phyloP scores from a whole-genome alignment of 2,329 filamentous ascomycete genomes.

The Curvularia verruculosa region DNA sequence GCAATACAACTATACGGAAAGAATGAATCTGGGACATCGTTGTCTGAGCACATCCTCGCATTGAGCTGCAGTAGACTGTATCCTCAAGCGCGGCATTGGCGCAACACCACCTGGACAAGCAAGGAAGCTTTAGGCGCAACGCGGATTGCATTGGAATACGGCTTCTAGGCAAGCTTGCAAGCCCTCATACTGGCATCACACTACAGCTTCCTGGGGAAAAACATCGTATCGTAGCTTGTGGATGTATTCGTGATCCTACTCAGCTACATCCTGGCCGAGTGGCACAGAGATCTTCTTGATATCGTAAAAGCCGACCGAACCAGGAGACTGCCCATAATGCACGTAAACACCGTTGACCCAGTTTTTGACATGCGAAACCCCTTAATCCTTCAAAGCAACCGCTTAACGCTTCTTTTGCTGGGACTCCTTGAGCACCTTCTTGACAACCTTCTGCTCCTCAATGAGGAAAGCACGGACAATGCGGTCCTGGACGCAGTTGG shows the following conservation, averaged over 20 bases:
- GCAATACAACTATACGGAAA: not conserved
- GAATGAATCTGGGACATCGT: not conserved
- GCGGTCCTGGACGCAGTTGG: constrained; percentile 97
- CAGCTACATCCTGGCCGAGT: constrained; percentile 42
- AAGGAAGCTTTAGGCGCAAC: not conserved
- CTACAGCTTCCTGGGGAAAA: constrained; percentile 6
- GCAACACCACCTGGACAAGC: not conserved
- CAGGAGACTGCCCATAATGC: constrained; percentile 50
- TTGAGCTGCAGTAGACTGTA: not conserved
- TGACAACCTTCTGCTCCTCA: constrained; percentile 99
- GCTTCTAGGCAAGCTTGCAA: constrained; percentile 1
- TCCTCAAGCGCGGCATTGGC: not conserved
- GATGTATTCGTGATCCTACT: constrained; percentile 46
- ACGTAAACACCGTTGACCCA: constrained; percentile 51
- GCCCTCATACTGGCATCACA: constrained; percentile 5
- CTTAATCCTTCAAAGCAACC: constrained; percentile 31
- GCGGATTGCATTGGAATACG: constrained; percentile 4
- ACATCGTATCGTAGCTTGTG: constrained; percentile 35
- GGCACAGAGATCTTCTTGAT: constrained; percentile 48
- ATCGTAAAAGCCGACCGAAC: constrained; percentile 48
- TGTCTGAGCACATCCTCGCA: not conserved
- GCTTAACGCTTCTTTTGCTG: constrained; percentile 73
- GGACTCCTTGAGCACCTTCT: constrained; percentile 99
- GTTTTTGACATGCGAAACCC: constrained; percentile 46
- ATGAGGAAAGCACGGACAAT: constrained; percentile 98